A percentile compares a stretch with the other conserved stretches of the same genome.
Evolutionary conservation across 805 yeast genomes (phyloP).

Genomic region (Lipomyces kockii): DNA sequence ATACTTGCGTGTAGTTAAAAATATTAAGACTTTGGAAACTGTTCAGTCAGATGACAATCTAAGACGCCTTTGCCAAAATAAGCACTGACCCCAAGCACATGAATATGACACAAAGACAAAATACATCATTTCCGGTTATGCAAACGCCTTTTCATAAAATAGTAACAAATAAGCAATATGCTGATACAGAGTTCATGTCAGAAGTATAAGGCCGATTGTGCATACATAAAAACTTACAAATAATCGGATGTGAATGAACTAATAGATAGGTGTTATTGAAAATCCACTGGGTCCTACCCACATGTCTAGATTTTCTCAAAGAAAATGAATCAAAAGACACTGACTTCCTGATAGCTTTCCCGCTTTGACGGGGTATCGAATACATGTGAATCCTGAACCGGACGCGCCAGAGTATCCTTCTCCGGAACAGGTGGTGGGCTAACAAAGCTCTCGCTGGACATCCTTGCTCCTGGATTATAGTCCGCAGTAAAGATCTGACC

Average conservation of each 20-base stretch:
- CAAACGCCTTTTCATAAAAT: neutral
- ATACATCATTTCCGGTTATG: neutral
- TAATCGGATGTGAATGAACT: too few relatives aligned
- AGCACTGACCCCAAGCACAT: neutral
- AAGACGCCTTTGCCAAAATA: neutral
- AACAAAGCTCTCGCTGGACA: neutral
- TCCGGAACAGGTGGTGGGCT: neutral
- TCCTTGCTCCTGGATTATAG: neutral
- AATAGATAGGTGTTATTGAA: too few relatives aligned
- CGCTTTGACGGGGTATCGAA: constrained; percentile 14
- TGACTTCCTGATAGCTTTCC: constrained; percentile 25
- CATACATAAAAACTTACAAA: neutral
- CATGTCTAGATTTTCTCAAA: neutral
- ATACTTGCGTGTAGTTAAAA: neutral
- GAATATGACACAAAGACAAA: neutral
- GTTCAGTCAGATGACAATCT: neutral
- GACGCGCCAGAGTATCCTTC: constrained; percentile 16
- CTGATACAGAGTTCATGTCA: neutral
- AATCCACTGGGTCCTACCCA: neutral
- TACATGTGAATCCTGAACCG: neutral
- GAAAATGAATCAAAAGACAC: constrained; percentile 17
- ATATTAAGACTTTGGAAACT: neutral
- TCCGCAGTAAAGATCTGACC: constrained; percentile 39
- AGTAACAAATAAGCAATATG: neutral
- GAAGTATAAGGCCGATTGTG: neutral